Percentiles rank a stretch among this genome's conserved stretches.
Conservation (phyloP, 495 filamentous ascomycete genomes). For the Penicillium roqueforti region DNA sequence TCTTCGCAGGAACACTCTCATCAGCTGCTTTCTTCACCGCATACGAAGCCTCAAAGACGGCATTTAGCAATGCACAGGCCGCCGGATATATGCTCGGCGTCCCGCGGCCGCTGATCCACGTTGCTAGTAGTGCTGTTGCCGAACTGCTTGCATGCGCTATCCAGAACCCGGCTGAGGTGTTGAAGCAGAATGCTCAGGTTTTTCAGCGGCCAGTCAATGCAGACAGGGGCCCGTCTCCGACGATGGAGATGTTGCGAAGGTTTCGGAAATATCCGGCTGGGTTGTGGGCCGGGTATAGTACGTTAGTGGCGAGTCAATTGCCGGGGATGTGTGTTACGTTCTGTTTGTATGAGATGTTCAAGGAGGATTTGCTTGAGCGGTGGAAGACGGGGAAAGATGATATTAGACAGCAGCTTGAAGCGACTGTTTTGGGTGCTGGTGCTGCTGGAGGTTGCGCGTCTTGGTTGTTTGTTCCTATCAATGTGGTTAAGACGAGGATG, state of each 20-base stretch:
- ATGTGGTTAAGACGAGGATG: conserved; percentile 14
- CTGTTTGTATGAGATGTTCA: conserved; percentile 11
- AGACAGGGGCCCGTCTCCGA: not conserved
- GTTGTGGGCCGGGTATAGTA: conserved; percentile 9
- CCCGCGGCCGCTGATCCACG: conserved; percentile 2
- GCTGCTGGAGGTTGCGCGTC: conserved; percentile 7
- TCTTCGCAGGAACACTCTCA: not conserved
- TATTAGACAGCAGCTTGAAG: not conserved
- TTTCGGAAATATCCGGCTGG: not conserved
- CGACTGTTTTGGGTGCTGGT: conserved; percentile 2
- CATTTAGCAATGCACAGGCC: conserved; percentile 1
- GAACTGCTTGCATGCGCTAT: conserved; percentile 8
- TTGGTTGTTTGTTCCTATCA: conserved; percentile 11
- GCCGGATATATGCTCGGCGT: conserved; percentile 9
- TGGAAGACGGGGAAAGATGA: not conserved
- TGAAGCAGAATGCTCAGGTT: conserved; percentile 17
- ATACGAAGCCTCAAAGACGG: conserved; percentile 11
- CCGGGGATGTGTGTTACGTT: conserved; percentile 12
- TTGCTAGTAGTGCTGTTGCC: conserved; percentile 4
- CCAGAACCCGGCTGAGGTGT: conserved; percentile 10
- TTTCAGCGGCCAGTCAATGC: not conserved
- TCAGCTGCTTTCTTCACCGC: conserved; percentile 2
- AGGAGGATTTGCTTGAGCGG: conserved; percentile 5
- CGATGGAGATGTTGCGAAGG: conserved; percentile 1
- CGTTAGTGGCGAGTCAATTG: conserved; percentile 9